These are phyloP conservation scores for Neonectria hederae DNA, from an alignment of 2,329 filamentous ascomycete genomes.

Conservation along the genomic window DNA sequence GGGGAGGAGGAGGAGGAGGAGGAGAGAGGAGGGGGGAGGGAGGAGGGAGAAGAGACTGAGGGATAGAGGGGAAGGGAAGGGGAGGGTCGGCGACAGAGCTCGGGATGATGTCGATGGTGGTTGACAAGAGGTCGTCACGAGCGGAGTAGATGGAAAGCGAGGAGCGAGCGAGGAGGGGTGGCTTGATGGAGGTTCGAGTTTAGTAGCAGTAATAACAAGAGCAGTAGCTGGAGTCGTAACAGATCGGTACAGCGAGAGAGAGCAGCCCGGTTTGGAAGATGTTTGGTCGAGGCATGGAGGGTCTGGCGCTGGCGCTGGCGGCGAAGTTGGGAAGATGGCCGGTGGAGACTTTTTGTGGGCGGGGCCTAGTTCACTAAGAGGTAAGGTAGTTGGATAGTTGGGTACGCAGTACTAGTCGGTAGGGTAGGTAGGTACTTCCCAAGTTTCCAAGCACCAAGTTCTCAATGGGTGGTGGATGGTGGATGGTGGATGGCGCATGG, in stretches of 20 bases:
- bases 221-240: constrained; percentile 17
- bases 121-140: constrained; percentile 39
- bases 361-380: constrained; percentile 21
- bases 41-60: constrained; percentile 26
- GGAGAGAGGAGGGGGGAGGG: constrained; percentile 8
- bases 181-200: constrained; percentile 40
- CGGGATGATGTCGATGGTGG: constrained; percentile 18
- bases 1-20: constrained; percentile 25
- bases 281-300: constrained; percentile 23
- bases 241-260: constrained; percentile 17
- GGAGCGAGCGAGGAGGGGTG: constrained; percentile 42
- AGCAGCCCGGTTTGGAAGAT: constrained; percentile 22
- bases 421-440: too few species aligned
- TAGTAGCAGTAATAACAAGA: constrained; percentile 25
- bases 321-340: constrained; percentile 22
- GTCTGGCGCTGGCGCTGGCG: constrained; percentile 21
- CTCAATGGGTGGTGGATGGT: not conserved
- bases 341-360: constrained; percentile 24
- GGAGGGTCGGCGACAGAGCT: constrained; percentile 35
- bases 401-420: too few species aligned
- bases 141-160: constrained; percentile 36
- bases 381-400: not conserved
- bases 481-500: not conserved
- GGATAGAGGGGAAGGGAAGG: constrained; percentile 28
- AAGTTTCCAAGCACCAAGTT: not conserved